phyloP scores from a whole-genome alignment of 1,284 basidiomycete genomes.

The Kalmanozyma brasiliensis region DNA sequence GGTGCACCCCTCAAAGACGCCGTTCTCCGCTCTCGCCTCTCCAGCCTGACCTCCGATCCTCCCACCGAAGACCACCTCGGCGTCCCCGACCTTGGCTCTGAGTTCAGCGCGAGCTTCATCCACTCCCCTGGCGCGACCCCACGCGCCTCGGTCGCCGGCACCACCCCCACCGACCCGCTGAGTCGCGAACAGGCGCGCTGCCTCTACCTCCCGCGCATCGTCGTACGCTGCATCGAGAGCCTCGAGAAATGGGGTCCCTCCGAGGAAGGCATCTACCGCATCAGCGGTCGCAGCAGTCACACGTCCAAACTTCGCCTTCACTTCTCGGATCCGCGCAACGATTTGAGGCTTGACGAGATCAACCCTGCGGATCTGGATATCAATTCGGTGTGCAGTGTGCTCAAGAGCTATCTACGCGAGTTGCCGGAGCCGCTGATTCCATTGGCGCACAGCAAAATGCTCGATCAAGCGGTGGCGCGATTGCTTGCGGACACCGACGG shows the following conservation, averaged over 20 bases:
- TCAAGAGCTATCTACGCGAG: slow-evolving; percentile 64
- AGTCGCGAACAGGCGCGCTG: slow-evolving; percentile 47
- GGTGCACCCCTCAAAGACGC: slow-evolving; percentile 57
- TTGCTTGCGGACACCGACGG: slow-evolving; percentile 10
- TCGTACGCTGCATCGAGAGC: slow-evolving; percentile 61
- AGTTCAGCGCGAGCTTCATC: slow-evolving; percentile 33
- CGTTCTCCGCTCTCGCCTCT: slow-evolving; percentile 49
- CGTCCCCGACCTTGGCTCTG: slow-evolving; percentile 44
- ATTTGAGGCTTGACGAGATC: slow-evolving; percentile 55
- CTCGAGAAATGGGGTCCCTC: slow-evolving; percentile 60
- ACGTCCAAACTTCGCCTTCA: slow-evolving; percentile 52
- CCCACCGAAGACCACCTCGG: slow-evolving; percentile 22
- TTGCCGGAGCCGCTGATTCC: slow-evolving; percentile 57
- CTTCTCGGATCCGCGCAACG: slow-evolving; percentile 50
- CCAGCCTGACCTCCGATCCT: slow-evolving; percentile 1
- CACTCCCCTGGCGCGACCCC: slow-evolving; percentile 27
- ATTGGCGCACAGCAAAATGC: slow-evolving; percentile 4
- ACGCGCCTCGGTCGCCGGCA: slow-evolving; percentile 19
- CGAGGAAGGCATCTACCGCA: slow-evolving; percentile 65
- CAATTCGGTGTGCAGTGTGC: slow-evolving; percentile 64
- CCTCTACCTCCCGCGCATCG: slow-evolving; percentile 53
- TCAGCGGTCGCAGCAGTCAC: slow-evolving; percentile 62
- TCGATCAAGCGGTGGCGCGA: slow-evolving; percentile 35
- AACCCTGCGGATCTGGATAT: slow-evolving; percentile 64
- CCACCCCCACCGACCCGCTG: slow-evolving; percentile 12